Conservation (phyloP, 176 grass and related monocot species). For the Triticum monococcum region DNA sequence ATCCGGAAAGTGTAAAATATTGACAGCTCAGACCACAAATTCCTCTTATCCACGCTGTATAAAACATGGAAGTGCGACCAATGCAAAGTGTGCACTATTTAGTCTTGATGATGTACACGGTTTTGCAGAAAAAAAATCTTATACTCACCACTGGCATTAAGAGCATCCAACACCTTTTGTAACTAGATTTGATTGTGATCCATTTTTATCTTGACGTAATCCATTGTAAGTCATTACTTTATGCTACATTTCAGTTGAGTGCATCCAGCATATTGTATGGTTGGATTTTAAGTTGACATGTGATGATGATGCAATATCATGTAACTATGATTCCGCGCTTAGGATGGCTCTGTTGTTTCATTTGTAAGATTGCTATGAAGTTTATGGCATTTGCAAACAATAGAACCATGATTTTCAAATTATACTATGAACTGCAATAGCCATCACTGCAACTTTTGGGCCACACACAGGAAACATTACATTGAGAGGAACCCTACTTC, state of each 20-base stretch:
- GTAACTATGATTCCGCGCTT: not conserved
- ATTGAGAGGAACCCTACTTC: not conserved
- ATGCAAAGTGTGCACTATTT: not conserved
- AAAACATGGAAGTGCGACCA: not conserved
- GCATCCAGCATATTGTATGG: not conserved
- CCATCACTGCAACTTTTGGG: not conserved
- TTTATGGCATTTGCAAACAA: not conserved
- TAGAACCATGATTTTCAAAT: not conserved
- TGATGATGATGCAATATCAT: not conserved
- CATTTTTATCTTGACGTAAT: not conserved
- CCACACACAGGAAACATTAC: not conserved
- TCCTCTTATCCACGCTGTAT: not conserved
- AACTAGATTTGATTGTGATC: not conserved
- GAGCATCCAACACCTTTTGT: not conserved
- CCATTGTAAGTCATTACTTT: not conserved
- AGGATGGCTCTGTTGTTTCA: slow-evolving; percentile 13
- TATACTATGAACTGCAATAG: not conserved
- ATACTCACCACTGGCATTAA: not conserved
- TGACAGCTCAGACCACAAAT: not conserved
- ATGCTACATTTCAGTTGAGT: not conserved
- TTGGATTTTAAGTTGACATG: not conserved
- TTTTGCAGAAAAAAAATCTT: not conserved
- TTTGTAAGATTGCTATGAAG: not conserved
- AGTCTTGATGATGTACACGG: not conserved
- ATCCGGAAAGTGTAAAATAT: not conserved